Percentiles rank a stretch among this genome's conserved stretches.
phyloP scores from a whole-genome alignment of 2,329 filamentous ascomycete species.

The Bertia moriformis region DNA sequence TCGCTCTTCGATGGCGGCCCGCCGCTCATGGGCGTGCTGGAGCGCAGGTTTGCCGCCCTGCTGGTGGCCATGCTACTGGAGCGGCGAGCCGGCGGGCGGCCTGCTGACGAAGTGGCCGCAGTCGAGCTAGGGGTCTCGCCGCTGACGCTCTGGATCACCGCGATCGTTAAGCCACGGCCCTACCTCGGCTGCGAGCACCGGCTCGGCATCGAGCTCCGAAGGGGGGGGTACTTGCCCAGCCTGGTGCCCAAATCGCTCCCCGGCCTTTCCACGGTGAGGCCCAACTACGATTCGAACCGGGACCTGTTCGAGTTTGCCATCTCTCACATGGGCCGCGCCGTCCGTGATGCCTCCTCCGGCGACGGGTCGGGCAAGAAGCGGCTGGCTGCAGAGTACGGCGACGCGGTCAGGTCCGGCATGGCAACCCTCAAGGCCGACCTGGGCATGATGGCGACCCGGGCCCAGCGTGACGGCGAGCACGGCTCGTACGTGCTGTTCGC shows the following conservation, averaged over 20 bases:
- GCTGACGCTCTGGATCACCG: constrained; percentile 34
- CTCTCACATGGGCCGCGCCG: constrained; percentile 30
- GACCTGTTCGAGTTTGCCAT: constrained; percentile 32
- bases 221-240: constrained; percentile 19
- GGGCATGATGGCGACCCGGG: too few species aligned
- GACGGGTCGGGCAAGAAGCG: constrained; percentile 19
- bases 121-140: constrained; percentile 26
- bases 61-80: constrained; percentile 2
- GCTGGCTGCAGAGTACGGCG: constrained; percentile 24
- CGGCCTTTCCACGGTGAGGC: constrained; percentile 15
- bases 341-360: constrained; percentile 22
- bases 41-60: constrained; percentile 27
- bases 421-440: constrained; percentile 37
- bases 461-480: constrained; percentile 24
- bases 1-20: not conserved
- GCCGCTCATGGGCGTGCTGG: constrained; percentile 6
- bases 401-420: constrained; percentile 30
- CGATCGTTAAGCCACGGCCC: constrained; percentile 31
- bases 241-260: constrained; percentile 22
- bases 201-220: constrained; percentile 29
- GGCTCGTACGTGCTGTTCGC: constrained; percentile 32
- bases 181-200: constrained; percentile 31
- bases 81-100: too few species aligned
- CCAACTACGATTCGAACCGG: constrained; percentile 32
- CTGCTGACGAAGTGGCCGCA: constrained; percentile 4